phyloP scores from a whole-genome alignment of 1,139 yeast genomes.

The Yamadazyma songkhlaensis region DNA sequence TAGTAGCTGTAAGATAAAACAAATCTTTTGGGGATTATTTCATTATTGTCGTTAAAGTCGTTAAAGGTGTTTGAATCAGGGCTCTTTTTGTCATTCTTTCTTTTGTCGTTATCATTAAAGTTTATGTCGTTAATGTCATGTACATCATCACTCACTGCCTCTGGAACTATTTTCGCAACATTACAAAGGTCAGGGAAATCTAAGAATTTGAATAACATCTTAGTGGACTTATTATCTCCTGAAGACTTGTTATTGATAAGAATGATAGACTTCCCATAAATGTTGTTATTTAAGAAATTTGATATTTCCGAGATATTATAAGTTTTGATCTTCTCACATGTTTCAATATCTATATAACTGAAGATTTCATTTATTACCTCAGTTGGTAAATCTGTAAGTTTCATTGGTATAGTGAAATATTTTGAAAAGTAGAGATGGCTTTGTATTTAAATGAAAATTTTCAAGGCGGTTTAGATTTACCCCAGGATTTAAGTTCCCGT shows the following conservation, averaged over 20 bases:
- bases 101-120: neutral
- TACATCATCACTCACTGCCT: neutral
- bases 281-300: slow-evolving; percentile 5
- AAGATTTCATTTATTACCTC: slow-evolving; percentile 14
- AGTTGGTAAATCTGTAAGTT: slow-evolving; percentile 12
- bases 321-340: slow-evolving; percentile 11
- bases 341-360: slow-evolving; percentile 13
- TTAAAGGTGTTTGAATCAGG: neutral
- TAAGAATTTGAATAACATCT: slow-evolving; percentile 12
- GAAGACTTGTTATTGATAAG: slow-evolving; percentile 8
- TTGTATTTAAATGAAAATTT: neutral
- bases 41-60: neutral
- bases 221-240: slow-evolving; percentile 6
- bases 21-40: slow-evolving; percentile 12
- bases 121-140: neutral
- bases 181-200: slow-evolving; percentile 7
- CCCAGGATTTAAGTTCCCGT: slow-evolving; percentile 2
- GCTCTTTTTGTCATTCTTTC: neutral
- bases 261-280: slow-evolving; percentile 15
- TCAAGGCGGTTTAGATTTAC: slow-evolving; percentile 2
- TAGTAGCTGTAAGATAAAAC: slow-evolving; percentile 14
- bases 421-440: neutral
- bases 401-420: no score
- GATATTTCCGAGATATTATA: neutral
- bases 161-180: slow-evolving; percentile 3